These are phyloP conservation scores for Quercus phellos DNA, from an alignment of 331 rosid genomes.

Conservation along the genomic window DNA sequence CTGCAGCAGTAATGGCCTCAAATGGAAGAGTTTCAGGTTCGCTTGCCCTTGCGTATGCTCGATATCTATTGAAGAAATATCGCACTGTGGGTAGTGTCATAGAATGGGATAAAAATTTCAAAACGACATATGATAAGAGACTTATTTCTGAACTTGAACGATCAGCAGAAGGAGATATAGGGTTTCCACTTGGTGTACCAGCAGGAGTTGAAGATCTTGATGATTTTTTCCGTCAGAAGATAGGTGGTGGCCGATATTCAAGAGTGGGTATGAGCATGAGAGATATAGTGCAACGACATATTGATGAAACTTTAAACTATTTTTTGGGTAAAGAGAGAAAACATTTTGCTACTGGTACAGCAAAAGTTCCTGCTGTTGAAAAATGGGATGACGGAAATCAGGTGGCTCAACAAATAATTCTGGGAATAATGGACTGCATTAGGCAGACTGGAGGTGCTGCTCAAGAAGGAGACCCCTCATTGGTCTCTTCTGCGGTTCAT, in stretches of 20 bases:
- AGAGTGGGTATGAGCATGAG: slow-evolving; percentile 77
- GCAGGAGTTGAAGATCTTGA: slow-evolving; percentile 94
- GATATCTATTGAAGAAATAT: slow-evolving; percentile 67
- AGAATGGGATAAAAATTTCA: slow-evolving; percentile 88
- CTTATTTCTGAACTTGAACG: slow-evolving; percentile 80
- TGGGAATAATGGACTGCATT: slow-evolving; percentile 78
- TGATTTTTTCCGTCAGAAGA: slow-evolving; percentile 91
- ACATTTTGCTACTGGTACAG: slow-evolving; percentile 42
- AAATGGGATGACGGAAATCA: slow-evolving; percentile 91
- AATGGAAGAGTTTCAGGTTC: slow-evolving; percentile 84
- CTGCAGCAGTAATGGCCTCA: slow-evolving; percentile 58
- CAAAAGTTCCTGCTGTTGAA: slow-evolving; percentile 61
- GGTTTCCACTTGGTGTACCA: slow-evolving; percentile 82
- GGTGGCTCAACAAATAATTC: slow-evolving; percentile 70
- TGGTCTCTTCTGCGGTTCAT: slow-evolving; percentile 88
- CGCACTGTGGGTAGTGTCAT: slow-evolving; percentile 58
- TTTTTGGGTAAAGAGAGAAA: slow-evolving; percentile 79
- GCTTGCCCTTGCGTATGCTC: slow-evolving; percentile 53
- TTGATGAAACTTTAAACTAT: slow-evolving; percentile 60
- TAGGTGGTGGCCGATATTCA: slow-evolving; percentile 75
- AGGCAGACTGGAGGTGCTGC: slow-evolving; percentile 99
- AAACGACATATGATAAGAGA: slow-evolving; percentile 69
- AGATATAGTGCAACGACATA: slow-evolving; percentile 76
- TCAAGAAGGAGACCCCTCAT: slow-evolving; percentile 97
- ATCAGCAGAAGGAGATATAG: slow-evolving; percentile 73